Evolutionary conservation across 2,329 filamentous ascomycete species (phyloP), one percentile per base, ranked within the genome.

Genomic region (Pestalotiopsis fici): DNA sequence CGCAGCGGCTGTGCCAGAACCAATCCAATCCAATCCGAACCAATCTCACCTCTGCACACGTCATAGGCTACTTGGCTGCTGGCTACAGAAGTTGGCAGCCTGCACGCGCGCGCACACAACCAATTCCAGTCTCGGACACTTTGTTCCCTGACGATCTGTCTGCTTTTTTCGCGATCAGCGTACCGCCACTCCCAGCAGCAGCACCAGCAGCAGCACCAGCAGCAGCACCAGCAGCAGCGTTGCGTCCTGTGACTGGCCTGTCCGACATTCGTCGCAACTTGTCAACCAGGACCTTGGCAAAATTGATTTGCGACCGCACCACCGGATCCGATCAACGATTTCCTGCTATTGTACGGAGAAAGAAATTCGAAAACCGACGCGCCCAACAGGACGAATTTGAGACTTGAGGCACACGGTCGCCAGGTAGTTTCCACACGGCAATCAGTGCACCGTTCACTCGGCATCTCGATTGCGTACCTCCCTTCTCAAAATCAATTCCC

Each of bases 141-240:
- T 43, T 50, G 43, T 39, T 57, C 63, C 63, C 63, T 65, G 63
- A 59, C 50, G 63, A 65, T 65, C 54, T 28, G 31, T 54, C 63
- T 54, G 21, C 47, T 31, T 39, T 43, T 65, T 65, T 59, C 28
- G 54, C 35, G 63, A 65, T 43, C 57, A 54, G 59, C 54, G 54
- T 35, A 39, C 54, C 25, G 28, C 35, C 25, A 21, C 21, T 57
- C 35, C 39, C 15, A 13, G 39, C 60, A 35, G 31, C 31, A 23
- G 28, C 39, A n/a, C n/a, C n/a, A n/a, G n/a, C n/a, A n/a, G n/a
- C n/a, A n/a, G n/a, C n/a, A n/a, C n/a, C n/a, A n/a, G n/a, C n/a
- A n/a, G n/a, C 15, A 13, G 39, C 60, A 35, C 39, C 15, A 13
- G 39, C 60, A 35, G 31, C 31, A 23, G 28, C 39, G 27, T 47